Evolutionary conservation across 2,329 filamentous ascomycete species (phyloP).

Genomic region (Exophiala viscosa): DNA sequence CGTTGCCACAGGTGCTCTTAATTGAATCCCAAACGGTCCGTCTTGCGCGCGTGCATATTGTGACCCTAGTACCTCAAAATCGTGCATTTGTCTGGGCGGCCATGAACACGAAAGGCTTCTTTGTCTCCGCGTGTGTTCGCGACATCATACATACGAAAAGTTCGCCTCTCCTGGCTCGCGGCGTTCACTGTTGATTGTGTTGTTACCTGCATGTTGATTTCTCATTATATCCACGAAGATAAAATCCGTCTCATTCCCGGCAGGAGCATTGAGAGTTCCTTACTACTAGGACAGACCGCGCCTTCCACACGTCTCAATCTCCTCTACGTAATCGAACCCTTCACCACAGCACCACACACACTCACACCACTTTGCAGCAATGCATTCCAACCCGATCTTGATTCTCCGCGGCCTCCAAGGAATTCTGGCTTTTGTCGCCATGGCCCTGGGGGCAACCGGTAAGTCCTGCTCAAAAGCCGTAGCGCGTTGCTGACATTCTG

Average conservation of each 20-base stretch:
- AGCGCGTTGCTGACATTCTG: not conserved
- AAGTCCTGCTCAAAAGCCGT: constrained; percentile 47
- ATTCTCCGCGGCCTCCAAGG: constrained; percentile 65
- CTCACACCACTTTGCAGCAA: not conserved
- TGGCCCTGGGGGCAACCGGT: constrained; percentile 67
- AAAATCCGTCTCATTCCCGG: not conserved
- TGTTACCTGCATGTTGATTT: not conserved
- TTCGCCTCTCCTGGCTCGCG: not conserved
- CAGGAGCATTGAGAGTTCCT: not conserved
- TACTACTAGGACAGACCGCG: not conserved
- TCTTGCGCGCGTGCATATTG: constrained; percentile 3
- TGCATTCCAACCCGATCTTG: constrained; percentile 55
- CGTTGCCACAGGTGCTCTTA: constrained; percentile 5
- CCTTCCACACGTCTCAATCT: not conserved
- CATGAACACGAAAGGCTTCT: too few species aligned
- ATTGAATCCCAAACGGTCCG: constrained; percentile 11
- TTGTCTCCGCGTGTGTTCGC: too few species aligned
- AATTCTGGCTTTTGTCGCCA: constrained; percentile 67
- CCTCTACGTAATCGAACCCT: not conserved
- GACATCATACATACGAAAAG: too few species aligned
- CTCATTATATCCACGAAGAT: too few species aligned
- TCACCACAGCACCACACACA: not conserved
- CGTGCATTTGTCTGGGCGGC: too few species aligned
- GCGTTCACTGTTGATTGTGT: not conserved
- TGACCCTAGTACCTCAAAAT: not conserved